phyloP scores from a whole-genome alignment of 495 filamentous ascomycete species.

The Aspergillus diversus region DNA sequence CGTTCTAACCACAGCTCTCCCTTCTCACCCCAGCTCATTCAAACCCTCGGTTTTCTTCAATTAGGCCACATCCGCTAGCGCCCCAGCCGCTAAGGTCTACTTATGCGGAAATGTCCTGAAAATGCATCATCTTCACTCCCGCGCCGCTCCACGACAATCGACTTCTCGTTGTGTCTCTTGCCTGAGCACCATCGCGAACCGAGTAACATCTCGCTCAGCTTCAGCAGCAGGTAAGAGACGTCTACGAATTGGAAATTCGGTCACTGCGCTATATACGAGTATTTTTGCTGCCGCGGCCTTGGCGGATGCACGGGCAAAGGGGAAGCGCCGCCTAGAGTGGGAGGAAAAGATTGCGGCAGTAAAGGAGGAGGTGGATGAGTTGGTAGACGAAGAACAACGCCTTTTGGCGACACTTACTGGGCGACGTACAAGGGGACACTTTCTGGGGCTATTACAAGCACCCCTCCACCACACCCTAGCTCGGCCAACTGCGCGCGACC shows the following conservation, averaged over 20 bases:
- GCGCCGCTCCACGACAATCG: slow-evolving; percentile 63
- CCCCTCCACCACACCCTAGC: slow-evolving; percentile 29
- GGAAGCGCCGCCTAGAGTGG: slow-evolving; percentile 63
- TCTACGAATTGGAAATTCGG: slow-evolving; percentile 60
- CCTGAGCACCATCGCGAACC: slow-evolving; percentile 54
- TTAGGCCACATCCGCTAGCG: not conserved
- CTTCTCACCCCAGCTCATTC: slow-evolving; percentile 13
- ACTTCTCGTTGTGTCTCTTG: slow-evolving; percentile 68
- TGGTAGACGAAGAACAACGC: slow-evolving; percentile 48
- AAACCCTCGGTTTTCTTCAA: slow-evolving; percentile 7
- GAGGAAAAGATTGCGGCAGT: slow-evolving; percentile 58
- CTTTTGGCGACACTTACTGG: slow-evolving; percentile 35
- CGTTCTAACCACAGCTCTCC: not conserved
- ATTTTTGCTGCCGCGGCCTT: slow-evolving; percentile 74
- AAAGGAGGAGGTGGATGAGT: slow-evolving; percentile 47
- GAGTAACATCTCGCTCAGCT: slow-evolving; percentile 55
- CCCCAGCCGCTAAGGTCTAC: not conserved
- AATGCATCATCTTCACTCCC: slow-evolving; percentile 77
- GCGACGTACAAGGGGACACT: slow-evolving; percentile 26
- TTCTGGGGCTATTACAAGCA: slow-evolving; percentile 28
- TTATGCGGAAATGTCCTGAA: slow-evolving; percentile 39
- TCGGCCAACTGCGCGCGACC: slow-evolving; percentile 15
- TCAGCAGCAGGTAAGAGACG: slow-evolving; percentile 56
- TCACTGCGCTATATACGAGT: slow-evolving; percentile 71
- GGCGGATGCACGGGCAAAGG: slow-evolving; percentile 65